Evolutionary conservation across 2,329 filamentous ascomycete species (phyloP).

Genomic region (Diplodia scrobiculata): DNA sequence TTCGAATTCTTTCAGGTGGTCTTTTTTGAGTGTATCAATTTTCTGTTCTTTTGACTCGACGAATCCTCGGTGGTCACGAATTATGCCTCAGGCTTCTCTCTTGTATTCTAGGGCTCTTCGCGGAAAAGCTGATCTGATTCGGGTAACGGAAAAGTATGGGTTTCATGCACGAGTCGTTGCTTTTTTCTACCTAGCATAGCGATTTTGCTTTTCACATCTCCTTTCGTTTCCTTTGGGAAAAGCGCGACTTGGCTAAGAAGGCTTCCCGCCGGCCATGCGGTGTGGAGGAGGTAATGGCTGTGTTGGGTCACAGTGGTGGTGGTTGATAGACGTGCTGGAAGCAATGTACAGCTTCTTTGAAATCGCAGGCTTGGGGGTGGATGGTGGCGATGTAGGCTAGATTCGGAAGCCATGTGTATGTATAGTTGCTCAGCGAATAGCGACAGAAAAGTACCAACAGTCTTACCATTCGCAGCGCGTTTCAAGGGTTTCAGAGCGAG

Average conservation of each 20-base stretch:
- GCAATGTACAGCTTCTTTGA: slow-evolving; percentile 19
- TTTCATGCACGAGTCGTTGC: slow-evolving; percentile 28
- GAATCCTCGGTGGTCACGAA: slow-evolving; percentile 28
- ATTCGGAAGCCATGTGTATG: slow-evolving; percentile 19
- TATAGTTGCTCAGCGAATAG: slow-evolving; percentile 18
- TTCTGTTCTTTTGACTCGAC: slow-evolving; percentile 20
- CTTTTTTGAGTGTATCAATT: slow-evolving; percentile 16
- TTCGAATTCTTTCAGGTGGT: slow-evolving; percentile 25
- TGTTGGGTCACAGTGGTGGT: not conserved
- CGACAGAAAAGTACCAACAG: slow-evolving; percentile 2
- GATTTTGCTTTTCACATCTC: slow-evolving; percentile 28
- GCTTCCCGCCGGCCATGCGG: slow-evolving; percentile 3
- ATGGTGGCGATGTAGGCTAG: slow-evolving; percentile 20
- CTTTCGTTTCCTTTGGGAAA: slow-evolving; percentile 27
- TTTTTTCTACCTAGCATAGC: slow-evolving; percentile 30
- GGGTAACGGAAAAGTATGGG: slow-evolving; percentile 30
- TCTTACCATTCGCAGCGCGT: not conserved
- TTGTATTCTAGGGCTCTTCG: slow-evolving; percentile 30
- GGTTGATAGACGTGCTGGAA: slow-evolving; percentile 13
- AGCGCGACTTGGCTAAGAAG: slow-evolving; percentile 25
- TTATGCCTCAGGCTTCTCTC: slow-evolving; percentile 30
- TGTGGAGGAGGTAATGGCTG: slow-evolving; percentile 27
- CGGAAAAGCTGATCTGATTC: slow-evolving; percentile 30
- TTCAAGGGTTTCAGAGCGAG: not conserved
- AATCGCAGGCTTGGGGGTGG: not conserved